Conservation (phyloP, 352 stramenopile genomes). For the Phytophthora boehmeriae region DNA sequence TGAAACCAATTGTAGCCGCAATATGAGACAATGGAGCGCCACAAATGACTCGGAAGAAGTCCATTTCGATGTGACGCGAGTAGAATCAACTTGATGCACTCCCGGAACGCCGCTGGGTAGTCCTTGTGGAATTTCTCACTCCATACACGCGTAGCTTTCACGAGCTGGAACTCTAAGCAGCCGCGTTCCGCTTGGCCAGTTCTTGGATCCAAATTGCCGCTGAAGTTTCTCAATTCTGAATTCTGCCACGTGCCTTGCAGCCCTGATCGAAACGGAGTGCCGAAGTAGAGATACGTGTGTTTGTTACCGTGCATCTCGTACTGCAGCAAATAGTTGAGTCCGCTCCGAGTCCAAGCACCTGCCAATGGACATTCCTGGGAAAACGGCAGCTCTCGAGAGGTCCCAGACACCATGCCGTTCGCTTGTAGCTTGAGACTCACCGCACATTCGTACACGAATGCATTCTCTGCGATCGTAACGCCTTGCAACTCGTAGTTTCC, state of each 20-base stretch:
- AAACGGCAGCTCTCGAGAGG: constrained; percentile 59
- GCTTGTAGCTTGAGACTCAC: constrained; percentile 43
- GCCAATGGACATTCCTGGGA: constrained; percentile 50
- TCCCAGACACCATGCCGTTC: constrained; percentile 49
- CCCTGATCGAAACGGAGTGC: constrained; percentile 38
- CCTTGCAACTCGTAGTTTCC: constrained; percentile 59
- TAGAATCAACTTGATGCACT: constrained; percentile 46
- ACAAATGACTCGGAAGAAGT: constrained; percentile 45
- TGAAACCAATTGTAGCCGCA: constrained; percentile 56
- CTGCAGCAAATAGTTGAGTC: constrained; percentile 54
- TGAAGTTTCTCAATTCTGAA: constrained; percentile 31
- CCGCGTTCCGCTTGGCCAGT: constrained; percentile 42
- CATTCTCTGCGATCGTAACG: constrained; percentile 62
- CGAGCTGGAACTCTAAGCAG: constrained; percentile 43
- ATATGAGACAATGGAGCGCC: constrained; percentile 46
- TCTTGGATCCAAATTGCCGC: constrained; percentile 14
- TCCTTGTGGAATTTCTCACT: constrained; percentile 47
- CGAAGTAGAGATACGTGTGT: constrained; percentile 61
- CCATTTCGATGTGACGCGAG: constrained; percentile 34
- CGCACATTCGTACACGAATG: constrained; percentile 61
- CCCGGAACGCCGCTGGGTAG: constrained; percentile 42
- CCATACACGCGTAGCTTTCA: constrained; percentile 40
- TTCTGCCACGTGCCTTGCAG: constrained; percentile 66
- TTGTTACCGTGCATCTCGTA: constrained; percentile 58
- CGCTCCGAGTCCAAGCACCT: constrained; percentile 49